A percentile compares a stretch with the other conserved stretches of the same genome.
Conservation (phyloP, 495 filamentous ascomycete genomes). For the Clohesyomyces aquaticus region DNA sequence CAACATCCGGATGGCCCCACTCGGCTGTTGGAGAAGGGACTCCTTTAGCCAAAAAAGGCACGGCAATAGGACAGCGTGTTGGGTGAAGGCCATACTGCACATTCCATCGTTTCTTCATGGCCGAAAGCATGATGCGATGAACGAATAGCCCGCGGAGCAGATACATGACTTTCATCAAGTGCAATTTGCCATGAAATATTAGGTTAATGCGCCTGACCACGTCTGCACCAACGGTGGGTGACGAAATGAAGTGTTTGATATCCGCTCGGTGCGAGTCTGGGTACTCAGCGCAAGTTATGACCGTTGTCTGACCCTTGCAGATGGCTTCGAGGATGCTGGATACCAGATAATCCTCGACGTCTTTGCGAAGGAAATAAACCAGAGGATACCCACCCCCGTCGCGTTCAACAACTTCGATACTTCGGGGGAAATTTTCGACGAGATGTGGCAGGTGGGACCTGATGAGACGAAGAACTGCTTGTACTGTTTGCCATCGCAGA, state of each 20-base stretch:
- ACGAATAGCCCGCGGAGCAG: slow-evolving; percentile 51
- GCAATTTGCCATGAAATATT: slow-evolving; percentile 44
- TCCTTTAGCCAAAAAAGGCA: slow-evolving; percentile 53
- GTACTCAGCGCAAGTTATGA: slow-evolving; percentile 40
- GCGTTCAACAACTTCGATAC: slow-evolving; percentile 51
- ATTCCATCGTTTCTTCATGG: slow-evolving; percentile 52
- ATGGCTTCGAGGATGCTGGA: slow-evolving; percentile 44
- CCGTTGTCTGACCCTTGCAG: slow-evolving; percentile 38
- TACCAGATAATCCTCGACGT: slow-evolving; percentile 49
- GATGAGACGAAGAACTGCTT: slow-evolving; percentile 52
- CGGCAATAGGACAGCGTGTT: slow-evolving; percentile 52
- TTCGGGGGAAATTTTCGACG: slow-evolving; percentile 46
- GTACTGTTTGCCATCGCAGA: slow-evolving; percentile 52
- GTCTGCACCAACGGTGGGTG: slow-evolving; percentile 23
- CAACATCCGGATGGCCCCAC: slow-evolving; percentile 60
- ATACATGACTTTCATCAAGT: slow-evolving; percentile 45
- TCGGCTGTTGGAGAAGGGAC: slow-evolving; percentile 56
- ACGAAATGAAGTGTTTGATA: slow-evolving; percentile 47
- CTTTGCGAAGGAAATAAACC: slow-evolving; percentile 48
- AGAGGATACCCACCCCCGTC: slow-evolving; percentile 47
- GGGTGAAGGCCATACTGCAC: slow-evolving; percentile 53
- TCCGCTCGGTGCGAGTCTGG: slow-evolving; percentile 23
- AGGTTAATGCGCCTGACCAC: slow-evolving; percentile 33
- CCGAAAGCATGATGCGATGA: slow-evolving; percentile 49
- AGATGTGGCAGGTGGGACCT: slow-evolving; percentile 45